Evolutionary conservation across 2,329 filamentous ascomycete species (phyloP), one percentile per base, ranked within the genome.

Genomic region (Drechslerella coelobrocha): DNA sequence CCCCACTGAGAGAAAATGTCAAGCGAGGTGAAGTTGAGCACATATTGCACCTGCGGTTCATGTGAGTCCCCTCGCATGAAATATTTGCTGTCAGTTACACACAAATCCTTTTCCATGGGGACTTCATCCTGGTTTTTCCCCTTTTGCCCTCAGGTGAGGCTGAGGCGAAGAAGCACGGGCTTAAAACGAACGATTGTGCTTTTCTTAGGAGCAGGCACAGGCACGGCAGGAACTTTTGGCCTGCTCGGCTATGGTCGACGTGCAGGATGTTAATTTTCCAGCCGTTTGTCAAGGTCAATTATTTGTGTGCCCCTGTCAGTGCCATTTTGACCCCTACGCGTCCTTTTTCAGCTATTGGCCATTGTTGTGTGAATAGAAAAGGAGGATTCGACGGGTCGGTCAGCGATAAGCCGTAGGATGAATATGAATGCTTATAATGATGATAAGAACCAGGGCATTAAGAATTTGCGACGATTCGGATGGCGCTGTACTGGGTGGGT

Each of bases 401-500:
- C n/a, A 50, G 48, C 50, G 45, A 61, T 52, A 61, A 41, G 56
- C n/a, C n/a, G 48, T 55, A 37, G 51, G n/a, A 31, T 3, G 9
- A n/a, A 10, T 7, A 9, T 29, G 21, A 14, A 7, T 21, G 10
- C 26, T 23, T 37, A 29, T 29, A 29, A 39, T 17, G 56, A 61
- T 61, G 43, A 52, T 21, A 52, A 26, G 60, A 34, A n/a, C 10
- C 37, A 19, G 51, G 17, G 12, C 12, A 3, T 39, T 31, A 48
- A 57, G 65, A 69, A 62, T 62, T 69, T 69, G 53, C 54, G 59
- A 19, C 57, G 57, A 53, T 47, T 41, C 62, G 57, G 56, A 12
- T 12, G 12, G 29, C 29, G 29, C 29, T 34, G 34, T 34, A 69
- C 45, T 53, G 51, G 60, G 37, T 37, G 50, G 56, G 51, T 53